Evolutionary conservation across 768 basidiomycete genomes (phyloP), one percentile per base, ranked within the genome.

Genomic region (Crucibulum laeve): DNA sequence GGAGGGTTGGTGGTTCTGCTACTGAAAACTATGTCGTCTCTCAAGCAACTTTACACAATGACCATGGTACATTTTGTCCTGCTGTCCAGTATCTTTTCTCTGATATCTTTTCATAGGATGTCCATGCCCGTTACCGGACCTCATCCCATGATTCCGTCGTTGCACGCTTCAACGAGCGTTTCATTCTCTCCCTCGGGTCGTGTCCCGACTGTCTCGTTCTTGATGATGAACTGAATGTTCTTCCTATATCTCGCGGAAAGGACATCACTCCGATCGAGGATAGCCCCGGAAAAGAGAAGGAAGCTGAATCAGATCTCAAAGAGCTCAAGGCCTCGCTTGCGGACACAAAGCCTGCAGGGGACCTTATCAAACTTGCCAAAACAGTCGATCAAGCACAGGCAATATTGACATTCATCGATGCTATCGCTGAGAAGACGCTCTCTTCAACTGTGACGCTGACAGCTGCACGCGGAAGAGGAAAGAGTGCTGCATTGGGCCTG

Each of bases 141-240:
- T 85, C 90, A 10, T 84, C 91, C 1, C 91, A 94, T 55, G 88
- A 90, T 56, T 74, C 84, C 4, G 87, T 94, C 23, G 73, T 84
- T n/a, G 91, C 96, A 0, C 82, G 96, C 21, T 99, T 99, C 71
- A 99, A 99, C 64, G 96, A 99, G 61, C 87, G 96, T 8, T 99
- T 99, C 66, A 97, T 99, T 55, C 78, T 99, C 14, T 99, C 96
- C 15, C 81, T 99, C 15, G 92, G 92, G 18, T 87, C 91, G 14
- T 97, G 91, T 57, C 73, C 84, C 5, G 91, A 95, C 58, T 97
- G 95, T 55, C 74, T 99, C 1, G 83, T 98, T 19, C 77, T 99
- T 39, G 96, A 99, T 57, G 96, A 99, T 57, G 96, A 99, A 63
- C 80, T 99, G 34, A 98, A 98, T 59, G 94, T 98, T 10, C 79